Percentiles rank a stretch among this genome's conserved stretches.
Conservation (phyloP, 805 yeast species). For the Kodamaea leandrae region DNA sequence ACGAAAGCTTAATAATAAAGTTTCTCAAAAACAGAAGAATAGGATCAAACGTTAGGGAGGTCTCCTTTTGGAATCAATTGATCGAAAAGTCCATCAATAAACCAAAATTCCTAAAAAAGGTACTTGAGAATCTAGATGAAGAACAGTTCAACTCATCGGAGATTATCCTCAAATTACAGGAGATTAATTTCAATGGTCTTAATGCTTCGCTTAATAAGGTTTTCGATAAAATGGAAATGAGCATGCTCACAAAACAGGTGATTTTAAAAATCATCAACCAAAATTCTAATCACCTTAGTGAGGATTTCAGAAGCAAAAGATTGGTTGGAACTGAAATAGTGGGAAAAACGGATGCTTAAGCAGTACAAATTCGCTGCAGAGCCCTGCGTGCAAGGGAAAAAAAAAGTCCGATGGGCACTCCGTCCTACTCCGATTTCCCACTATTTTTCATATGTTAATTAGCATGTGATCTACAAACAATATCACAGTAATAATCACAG, state of each 20-base stretch:
- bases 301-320: conserved; percentile 6
- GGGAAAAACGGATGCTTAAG: not conserved
- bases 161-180: conserved; percentile 40
- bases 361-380: not conserved
- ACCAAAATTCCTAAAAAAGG: conserved; percentile 73
- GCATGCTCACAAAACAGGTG: conserved; percentile 49
- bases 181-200: conserved; percentile 65
- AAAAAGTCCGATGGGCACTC: conserved; percentile 1
- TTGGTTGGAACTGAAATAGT: conserved; percentile 1
- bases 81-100: conserved; percentile 66
- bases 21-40: conserved; percentile 35
- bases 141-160: conserved; percentile 22
- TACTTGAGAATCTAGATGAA: conserved; percentile 63
- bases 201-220: conserved; percentile 59
- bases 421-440: not conserved
- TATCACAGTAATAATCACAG: too few relatives aligned
- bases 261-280: conserved; percentile 37
- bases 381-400: not conserved
- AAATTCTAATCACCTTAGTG: conserved; percentile 7
- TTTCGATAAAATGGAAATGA: conserved; percentile 58
- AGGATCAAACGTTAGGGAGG: conserved; percentile 51
- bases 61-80: conserved; percentile 78
- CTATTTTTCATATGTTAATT: conserved; percentile 2
- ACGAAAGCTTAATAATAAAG: conserved; percentile 75
- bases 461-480: conserved; percentile 8